Evolutionary conservation across 2,329 filamentous ascomycete species (phyloP).

Genomic region (Colletotrichum sp.): DNA sequence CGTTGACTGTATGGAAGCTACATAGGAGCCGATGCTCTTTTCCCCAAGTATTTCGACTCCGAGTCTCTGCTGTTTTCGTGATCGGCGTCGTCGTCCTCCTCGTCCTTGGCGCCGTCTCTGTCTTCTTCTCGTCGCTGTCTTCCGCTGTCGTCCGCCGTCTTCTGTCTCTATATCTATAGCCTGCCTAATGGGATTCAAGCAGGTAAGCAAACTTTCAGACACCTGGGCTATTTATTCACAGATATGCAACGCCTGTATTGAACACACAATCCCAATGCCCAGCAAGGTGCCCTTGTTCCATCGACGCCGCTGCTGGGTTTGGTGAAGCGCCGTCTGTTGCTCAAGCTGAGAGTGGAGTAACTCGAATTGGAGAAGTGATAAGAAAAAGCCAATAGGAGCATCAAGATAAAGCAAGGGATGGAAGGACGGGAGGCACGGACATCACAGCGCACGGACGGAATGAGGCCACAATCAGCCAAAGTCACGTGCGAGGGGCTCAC

Average conservation of each 20-base stretch:
- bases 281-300: background rate
- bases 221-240: background rate
- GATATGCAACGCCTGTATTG: background rate
- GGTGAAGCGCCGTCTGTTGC: background rate
- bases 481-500: conserved; percentile 5
- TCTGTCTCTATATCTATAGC: background rate
- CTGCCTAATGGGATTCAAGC: background rate
- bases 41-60: background rate
- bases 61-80: background rate
- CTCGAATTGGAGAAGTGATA: background rate
- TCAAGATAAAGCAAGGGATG: background rate
- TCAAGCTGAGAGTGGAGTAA: background rate
- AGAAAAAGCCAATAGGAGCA: background rate
- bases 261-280: background rate
- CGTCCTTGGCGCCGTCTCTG: background rate
- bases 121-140: background rate
- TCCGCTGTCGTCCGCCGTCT: background rate
- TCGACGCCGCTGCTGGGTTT: background rate
- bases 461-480: background rate
- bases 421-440: background rate
- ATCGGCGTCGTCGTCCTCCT: background rate
- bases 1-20: background rate
- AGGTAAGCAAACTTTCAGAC: background rate
- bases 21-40: background rate
- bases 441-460: background rate